phyloP scores from a whole-genome alignment of 495 filamentous ascomycete genomes.

The Aspergillus ostianus region DNA sequence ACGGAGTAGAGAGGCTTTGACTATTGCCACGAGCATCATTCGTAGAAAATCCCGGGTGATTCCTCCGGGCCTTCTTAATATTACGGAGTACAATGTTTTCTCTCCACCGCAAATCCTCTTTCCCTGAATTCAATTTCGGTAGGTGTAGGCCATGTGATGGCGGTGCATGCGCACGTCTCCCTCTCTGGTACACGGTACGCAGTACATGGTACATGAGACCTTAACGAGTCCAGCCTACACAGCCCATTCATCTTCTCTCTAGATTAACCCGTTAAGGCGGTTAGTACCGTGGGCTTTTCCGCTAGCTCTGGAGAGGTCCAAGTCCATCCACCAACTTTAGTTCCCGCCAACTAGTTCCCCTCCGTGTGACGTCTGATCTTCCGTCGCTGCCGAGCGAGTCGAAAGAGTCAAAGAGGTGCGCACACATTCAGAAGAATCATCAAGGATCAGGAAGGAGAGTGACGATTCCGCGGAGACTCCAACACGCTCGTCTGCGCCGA shows the following conservation, averaged over 20 bases:
- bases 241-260: background rate
- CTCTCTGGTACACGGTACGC: too few relatives aligned
- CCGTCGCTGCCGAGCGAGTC: background rate
- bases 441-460: too few relatives aligned
- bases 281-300: background rate
- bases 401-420: background rate
- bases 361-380: background rate
- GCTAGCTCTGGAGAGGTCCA: too few relatives aligned
- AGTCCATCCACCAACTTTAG: background rate
- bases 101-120: background rate
- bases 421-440: too few relatives aligned
- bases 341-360: background rate
- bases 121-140: too few relatives aligned
- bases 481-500: background rate
- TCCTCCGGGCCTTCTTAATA: background rate
- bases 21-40: background rate
- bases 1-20: too few relatives aligned
- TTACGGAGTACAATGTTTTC: background rate
- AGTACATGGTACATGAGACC: too few relatives aligned
- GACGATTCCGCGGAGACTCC: background rate
- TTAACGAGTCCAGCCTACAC: background rate
- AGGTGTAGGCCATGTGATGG: too few relatives aligned
- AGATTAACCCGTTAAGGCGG: background rate
- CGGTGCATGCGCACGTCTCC: background rate
- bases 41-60: background rate